These are phyloP conservation scores for Capsicum baccatum DNA, from an alignment of 257 asterid species.

Conservation along the genomic window DNA sequence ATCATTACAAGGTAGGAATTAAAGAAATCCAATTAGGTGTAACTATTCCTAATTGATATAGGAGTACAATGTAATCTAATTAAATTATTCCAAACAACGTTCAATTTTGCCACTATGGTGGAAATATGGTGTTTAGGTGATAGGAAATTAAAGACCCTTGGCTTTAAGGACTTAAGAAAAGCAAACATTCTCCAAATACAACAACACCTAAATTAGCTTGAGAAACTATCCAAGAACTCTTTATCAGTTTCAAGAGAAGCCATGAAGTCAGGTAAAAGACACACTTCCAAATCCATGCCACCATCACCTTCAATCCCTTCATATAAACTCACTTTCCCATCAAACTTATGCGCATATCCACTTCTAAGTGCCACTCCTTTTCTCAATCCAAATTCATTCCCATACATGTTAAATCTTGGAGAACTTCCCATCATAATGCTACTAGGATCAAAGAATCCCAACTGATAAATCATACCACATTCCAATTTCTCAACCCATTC, in stretches of 20 bases:
- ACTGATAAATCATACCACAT: slow-evolving; percentile 18
- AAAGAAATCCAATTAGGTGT: no score
- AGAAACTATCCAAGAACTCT: slow-evolving; percentile 35
- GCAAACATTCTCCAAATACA: not conserved
- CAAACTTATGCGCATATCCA: slow-evolving; percentile 44
- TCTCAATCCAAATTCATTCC: slow-evolving; percentile 48
- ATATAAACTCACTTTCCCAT: slow-evolving; percentile 38
- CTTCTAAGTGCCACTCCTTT: slow-evolving; percentile 47
- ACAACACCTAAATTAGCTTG: not conserved
- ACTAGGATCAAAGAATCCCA: slow-evolving; percentile 37
- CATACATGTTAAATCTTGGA: slow-evolving; percentile 43
- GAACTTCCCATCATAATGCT: slow-evolving; percentile 43
- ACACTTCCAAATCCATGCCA: slow-evolving; percentile 46
- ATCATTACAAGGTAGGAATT: no score
- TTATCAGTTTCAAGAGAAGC: slow-evolving; percentile 39
- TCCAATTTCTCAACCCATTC: slow-evolving; percentile 35
- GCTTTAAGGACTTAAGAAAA: not conserved
- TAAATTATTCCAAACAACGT: no score
- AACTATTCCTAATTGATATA: no score
- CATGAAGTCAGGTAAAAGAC: slow-evolving; percentile 41
- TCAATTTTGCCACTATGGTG: no score
- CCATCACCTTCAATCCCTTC: slow-evolving; percentile 43
- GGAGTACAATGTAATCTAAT: no score
- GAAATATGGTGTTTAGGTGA: no score
- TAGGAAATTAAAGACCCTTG: no score